Conservation (phyloP, 352 stramenopile species). For the Phytophthora sansomeana region DNA sequence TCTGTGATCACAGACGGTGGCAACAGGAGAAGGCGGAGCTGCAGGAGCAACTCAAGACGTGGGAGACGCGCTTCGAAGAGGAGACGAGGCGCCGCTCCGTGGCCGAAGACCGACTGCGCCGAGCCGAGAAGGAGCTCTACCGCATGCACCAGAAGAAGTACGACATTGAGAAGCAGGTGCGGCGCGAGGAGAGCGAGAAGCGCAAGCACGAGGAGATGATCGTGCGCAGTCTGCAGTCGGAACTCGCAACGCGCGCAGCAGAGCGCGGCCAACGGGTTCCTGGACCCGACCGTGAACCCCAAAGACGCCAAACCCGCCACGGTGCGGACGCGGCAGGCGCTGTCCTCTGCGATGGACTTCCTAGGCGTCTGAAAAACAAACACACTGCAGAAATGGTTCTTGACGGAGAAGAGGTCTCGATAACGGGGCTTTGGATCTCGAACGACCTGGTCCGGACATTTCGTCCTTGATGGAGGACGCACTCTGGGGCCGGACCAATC, state of each 20-base stretch:
- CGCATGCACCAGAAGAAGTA: conserved; percentile 93
- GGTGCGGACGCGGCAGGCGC: conserved; percentile 77
- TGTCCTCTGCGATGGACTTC: conserved; percentile 90
- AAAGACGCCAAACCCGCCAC: conserved; percentile 81
- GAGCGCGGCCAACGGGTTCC: conserved; percentile 38
- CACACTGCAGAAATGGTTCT: conserved; percentile 9
- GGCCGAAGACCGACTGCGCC: conserved; percentile 81
- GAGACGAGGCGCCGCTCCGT: conserved; percentile 72
- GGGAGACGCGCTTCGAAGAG: conserved; percentile 83
- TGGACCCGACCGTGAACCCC: conserved; percentile 83
- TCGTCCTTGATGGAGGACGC: neutral
- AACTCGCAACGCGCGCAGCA: conserved; percentile 63
- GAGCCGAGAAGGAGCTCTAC: conserved; percentile 89
- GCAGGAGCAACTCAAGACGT: conserved; percentile 67
- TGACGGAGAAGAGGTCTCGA: neutral
- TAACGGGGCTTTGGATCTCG: neutral
- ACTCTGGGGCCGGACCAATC: conserved; percentile 12
- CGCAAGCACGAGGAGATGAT: conserved; percentile 88
- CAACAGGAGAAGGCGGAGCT: conserved; percentile 64
- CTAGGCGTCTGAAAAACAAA: conserved; percentile 67
- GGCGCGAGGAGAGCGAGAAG: conserved; percentile 87
- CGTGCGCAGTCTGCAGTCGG: conserved; percentile 80
- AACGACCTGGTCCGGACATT: too few species aligned
- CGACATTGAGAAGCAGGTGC: conserved; percentile 86
- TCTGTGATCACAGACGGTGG: conserved; percentile 58